Evolutionary conservation across 192 early-diverging fungal genomes (phyloP).

Genomic region (Nowakowskiella sp.): DNA sequence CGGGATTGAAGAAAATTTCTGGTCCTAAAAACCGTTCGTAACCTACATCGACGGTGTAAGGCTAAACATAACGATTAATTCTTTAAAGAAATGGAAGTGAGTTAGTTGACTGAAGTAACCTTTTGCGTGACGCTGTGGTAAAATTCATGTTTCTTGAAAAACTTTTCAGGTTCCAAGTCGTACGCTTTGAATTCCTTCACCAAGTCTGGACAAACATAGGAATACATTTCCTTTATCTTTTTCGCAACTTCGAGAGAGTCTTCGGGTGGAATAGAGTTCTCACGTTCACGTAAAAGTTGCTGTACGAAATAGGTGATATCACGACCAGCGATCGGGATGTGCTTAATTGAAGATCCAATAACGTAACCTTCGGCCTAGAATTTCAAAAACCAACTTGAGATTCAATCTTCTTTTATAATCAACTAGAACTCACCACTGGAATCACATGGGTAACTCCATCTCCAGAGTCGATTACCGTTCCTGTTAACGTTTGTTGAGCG

Average conservation of each 20-base stretch:
- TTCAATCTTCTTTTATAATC: background rate
- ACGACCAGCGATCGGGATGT: constrained; percentile 96
- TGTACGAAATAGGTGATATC: constrained; percentile 98
- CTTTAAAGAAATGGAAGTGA: background rate
- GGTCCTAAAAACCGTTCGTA: constrained; percentile 99
- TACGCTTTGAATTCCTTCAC: constrained; percentile 94
- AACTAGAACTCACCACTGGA: constrained; percentile 67
- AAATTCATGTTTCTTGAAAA: constrained; percentile 81
- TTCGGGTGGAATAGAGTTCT: constrained; percentile 91
- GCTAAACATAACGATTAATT: constrained; percentile 30
- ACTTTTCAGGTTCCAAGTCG: constrained; percentile 80
- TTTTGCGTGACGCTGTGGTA: constrained; percentile 78
- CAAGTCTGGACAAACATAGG: constrained; percentile 95
- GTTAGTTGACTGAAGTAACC: constrained; percentile 32
- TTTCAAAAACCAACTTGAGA: background rate
- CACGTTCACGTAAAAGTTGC: constrained; percentile 93
- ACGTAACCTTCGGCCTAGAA: constrained; percentile 93
- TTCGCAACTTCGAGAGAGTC: constrained; percentile 93
- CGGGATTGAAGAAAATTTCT: constrained; percentile 99
- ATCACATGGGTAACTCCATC: constrained; percentile 99
- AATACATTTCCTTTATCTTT: constrained; percentile 93
- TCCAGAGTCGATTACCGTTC: constrained; percentile 96
- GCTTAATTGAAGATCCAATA: constrained; percentile 94
- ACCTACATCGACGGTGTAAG: constrained; percentile 92
- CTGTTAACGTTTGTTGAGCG: constrained; percentile 83